Conservation (phyloP, 208 protist genomes). For the Leishmania aethiopica region DNA sequence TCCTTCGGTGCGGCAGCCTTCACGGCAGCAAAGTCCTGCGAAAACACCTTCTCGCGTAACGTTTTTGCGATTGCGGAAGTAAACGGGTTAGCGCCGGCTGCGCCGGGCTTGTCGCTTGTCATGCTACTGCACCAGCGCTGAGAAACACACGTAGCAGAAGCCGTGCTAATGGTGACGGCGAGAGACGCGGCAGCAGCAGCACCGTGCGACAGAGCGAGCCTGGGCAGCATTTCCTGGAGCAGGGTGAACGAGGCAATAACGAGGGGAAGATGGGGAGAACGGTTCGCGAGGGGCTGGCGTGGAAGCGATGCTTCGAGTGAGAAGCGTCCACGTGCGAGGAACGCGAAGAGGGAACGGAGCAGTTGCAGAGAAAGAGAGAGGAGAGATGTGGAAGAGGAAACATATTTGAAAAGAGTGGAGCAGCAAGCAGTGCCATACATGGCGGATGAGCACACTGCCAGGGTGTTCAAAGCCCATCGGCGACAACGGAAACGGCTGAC, state of each 20-base stretch:
- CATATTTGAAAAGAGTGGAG: background rate
- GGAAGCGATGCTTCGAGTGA: background rate
- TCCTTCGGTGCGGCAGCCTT: conserved; percentile 37
- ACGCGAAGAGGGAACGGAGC: background rate
- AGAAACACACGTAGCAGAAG: conserved; percentile 2
- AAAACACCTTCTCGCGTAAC: conserved; percentile 36
- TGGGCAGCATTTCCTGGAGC: background rate
- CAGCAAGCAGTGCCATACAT: background rate
- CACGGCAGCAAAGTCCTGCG: conserved; percentile 22
- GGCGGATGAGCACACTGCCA: background rate
- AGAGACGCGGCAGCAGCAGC: background rate
- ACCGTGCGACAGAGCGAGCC: background rate
- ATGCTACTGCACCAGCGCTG: conserved; percentile 15
- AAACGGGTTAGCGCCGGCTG: conserved; percentile 15
- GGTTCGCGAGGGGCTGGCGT: background rate
- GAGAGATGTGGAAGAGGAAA: background rate
- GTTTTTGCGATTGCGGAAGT: conserved; percentile 26
- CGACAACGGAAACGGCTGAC: background rate
- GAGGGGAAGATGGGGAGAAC: too few species aligned
- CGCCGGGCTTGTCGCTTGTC: background rate
- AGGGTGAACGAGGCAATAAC: background rate
- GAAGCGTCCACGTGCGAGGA: background rate
- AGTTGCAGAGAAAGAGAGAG: background rate
- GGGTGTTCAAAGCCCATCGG: background rate
- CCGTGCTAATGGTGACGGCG: background rate